Conservation (phyloP, 2,329 filamentous ascomycete genomes). For the Stachybotrys echinatus region DNA sequence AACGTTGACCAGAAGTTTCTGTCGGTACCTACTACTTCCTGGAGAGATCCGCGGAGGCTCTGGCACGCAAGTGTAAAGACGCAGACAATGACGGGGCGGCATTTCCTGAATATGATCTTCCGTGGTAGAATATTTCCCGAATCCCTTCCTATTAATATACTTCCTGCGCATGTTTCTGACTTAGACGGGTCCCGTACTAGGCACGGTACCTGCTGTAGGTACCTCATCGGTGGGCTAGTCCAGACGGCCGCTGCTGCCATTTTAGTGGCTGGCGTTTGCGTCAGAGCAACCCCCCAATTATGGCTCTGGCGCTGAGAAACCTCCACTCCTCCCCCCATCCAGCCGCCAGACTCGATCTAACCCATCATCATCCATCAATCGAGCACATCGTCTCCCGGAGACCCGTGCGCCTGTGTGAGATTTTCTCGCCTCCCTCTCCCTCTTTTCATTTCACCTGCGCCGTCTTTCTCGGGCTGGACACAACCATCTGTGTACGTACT, state of each 20-base stretch:
- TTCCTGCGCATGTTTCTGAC: background rate
- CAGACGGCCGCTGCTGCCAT: background rate
- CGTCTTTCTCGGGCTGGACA: background rate
- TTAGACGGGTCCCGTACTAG: background rate
- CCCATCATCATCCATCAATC: background rate
- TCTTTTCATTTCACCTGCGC: background rate
- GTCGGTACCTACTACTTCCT: no score
- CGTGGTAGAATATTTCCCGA: background rate
- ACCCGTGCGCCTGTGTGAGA: background rate
- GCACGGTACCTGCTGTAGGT: background rate
- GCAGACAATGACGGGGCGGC: no score
- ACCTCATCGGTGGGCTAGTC: no score
- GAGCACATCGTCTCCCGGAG: background rate
- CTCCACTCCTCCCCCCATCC: background rate
- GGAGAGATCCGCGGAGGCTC: no score
- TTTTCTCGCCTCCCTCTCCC: background rate
- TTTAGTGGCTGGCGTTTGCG: background rate
- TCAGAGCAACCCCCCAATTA: background rate
- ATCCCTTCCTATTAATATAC: background rate
- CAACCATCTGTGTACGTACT: background rate
- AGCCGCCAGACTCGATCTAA: background rate
- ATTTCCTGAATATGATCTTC: background rate
- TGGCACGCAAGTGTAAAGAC: no score
- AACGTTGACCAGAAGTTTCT: no score
- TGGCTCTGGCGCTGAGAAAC: background rate